Base-by-base conservation (phyloP, 2,329 filamentous ascomycete species). In the Diplodia corticola region DNA sequence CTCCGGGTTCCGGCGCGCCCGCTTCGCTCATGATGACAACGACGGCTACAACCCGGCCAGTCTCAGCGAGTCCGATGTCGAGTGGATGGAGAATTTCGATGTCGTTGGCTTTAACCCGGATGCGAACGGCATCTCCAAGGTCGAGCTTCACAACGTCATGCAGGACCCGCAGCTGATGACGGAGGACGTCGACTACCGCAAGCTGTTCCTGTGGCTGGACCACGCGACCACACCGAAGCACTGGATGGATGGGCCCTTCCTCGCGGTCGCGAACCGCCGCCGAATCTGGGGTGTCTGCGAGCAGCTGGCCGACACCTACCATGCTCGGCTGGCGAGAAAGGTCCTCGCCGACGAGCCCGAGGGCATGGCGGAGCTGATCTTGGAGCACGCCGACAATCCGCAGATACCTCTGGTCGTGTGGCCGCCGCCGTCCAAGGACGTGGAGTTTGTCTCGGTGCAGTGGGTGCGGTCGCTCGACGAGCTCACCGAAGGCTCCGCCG, bases 221-320 rank as follows among this genome's bases (percentile, higher is more conserved):
- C 51, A 46, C 33, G 28, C 65, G 7, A 72, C 73, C 1, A 67
- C 24, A 13, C 68, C 71, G 15, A 60, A 48, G 9, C 64, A 67
- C n/a, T 70, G 70, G 5, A 70, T 73, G 64, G 59, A 55, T 17
- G 71, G 70, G 1, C 68, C 70, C 1, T 71, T 74, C 12, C 70
- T 75, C 68, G 69, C 68, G 5, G 67, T 77, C 61, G 74, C 75
- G 22, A 77, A 77, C 64, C 72, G 75, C 15, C 69, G 73, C 12
- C 49, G 49, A 13, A 20, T 53, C 26, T 53, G 50, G 50, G 50
- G 17, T 5, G 50, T 53, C 12, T 53, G 54, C 54, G 54, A 59
- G 37, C 13, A 26, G 30, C 6, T 40, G 9, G 20, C 54, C 2
- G 37, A 22, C 10, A 5, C 7, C 15, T 40, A 24, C n/a, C 33